These are phyloP conservation scores for Acer saccharum DNA, from an alignment of 345 rosid genomes.

Conservation along the genomic window DNA sequence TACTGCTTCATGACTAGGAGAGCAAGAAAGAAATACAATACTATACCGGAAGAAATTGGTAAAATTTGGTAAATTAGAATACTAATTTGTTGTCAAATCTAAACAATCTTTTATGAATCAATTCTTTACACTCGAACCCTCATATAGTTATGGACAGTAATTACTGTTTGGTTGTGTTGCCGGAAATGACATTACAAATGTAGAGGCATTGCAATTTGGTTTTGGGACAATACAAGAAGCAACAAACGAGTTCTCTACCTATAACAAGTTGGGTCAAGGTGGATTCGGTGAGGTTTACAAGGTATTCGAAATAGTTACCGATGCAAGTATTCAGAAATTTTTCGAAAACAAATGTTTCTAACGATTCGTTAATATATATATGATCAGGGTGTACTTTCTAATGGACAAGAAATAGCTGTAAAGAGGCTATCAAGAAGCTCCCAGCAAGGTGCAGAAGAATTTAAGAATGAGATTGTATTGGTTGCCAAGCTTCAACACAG, in stretches of 20 bases:
- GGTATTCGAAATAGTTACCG: too few relatives aligned
- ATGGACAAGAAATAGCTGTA: slow-evolving; percentile 45
- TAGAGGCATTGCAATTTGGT: slow-evolving; percentile 49
- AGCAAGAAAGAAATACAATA: slow-evolving; percentile 29
- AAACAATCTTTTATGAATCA: too few relatives aligned
- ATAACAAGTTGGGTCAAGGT: slow-evolving; percentile 70
- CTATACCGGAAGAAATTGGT: slow-evolving; percentile 35
- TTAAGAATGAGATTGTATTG: slow-evolving; percentile 48
- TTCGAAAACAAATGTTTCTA: background rate
- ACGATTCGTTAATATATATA: too few relatives aligned
- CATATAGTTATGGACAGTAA: background rate
- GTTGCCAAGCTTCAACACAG: slow-evolving; percentile 54
- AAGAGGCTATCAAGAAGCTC: slow-evolving; percentile 49
- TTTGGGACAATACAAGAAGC: slow-evolving; percentile 42
- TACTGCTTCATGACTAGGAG: slow-evolving; percentile 32
- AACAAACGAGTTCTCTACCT: slow-evolving; percentile 46
- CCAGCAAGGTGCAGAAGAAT: slow-evolving; percentile 45
- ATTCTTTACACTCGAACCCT: too few relatives aligned
- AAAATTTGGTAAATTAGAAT: background rate
- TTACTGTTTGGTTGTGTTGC: slow-evolving; percentile 26
- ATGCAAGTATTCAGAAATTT: too few relatives aligned
- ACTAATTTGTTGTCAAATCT: too few relatives aligned
- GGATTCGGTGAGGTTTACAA: slow-evolving; percentile 73
- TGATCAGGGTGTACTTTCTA: slow-evolving; percentile 42
- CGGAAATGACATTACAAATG: slow-evolving; percentile 29